Percentiles rank a stretch among this genome's conserved stretches.
Evolutionary conservation across 768 basidiomycete genomes (phyloP).

Genomic region (Boletus rubropictus): DNA sequence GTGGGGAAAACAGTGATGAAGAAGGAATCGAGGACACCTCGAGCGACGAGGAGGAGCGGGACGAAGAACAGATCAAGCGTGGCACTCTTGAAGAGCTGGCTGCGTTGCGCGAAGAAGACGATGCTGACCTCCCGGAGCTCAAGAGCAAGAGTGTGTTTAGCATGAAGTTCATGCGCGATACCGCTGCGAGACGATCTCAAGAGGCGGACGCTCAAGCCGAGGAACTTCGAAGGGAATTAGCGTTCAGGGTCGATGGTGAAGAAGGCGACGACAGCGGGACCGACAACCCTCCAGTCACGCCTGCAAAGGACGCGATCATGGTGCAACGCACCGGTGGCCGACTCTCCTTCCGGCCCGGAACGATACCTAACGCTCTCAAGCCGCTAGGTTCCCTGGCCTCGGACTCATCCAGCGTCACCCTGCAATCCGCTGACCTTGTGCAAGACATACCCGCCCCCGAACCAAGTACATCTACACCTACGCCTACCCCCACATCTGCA

Average conservation of each 20-base stretch:
- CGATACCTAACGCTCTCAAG: slow-evolving; percentile 11
- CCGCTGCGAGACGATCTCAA: slow-evolving; percentile 59
- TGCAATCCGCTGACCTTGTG: slow-evolving; percentile 52
- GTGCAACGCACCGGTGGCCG: slow-evolving; percentile 64
- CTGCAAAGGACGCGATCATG: slow-evolving; percentile 31
- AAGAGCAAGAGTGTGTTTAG: slow-evolving; percentile 71
- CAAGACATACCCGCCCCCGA: slow-evolving; percentile 26
- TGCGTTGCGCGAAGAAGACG: slow-evolving; percentile 39
- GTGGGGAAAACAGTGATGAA: slow-evolving; percentile 56
- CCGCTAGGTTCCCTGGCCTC: slow-evolving; percentile 34
- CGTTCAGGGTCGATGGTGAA: slow-evolving; percentile 33
- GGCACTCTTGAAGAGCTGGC: slow-evolving; percentile 76
- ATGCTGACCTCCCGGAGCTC: slow-evolving; percentile 18
- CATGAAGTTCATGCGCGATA: slow-evolving; percentile 99
- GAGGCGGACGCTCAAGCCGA: slow-evolving; percentile 59
- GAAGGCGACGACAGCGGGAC: slow-evolving; percentile 29
- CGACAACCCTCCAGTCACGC: slow-evolving; percentile 25
- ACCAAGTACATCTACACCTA: slow-evolving; percentile 15
- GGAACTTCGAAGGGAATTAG: slow-evolving; percentile 69
- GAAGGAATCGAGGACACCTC: slow-evolving; percentile 45
- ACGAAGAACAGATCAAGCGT: slow-evolving; percentile 49
- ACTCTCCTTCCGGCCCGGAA: slow-evolving; percentile 54
- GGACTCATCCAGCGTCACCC: slow-evolving; percentile 65
- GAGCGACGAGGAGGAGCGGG: slow-evolving; percentile 33
- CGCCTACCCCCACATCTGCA: slow-evolving; percentile 13